Conservation (phyloP, 331 rosid species). For the Quercus tomentella region DNA sequence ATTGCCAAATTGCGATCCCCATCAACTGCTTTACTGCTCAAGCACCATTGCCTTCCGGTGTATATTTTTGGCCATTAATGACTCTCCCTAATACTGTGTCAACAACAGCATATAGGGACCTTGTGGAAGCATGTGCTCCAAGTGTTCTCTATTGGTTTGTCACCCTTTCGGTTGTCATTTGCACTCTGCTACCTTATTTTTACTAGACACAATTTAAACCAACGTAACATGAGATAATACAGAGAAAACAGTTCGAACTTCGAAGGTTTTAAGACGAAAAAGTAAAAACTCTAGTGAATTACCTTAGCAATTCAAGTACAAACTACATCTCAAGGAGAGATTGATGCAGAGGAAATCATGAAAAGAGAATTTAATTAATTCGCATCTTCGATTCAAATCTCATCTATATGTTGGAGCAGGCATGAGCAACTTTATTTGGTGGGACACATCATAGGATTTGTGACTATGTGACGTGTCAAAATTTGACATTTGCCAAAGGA, state of each 20-base stretch:
- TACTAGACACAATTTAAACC: constrained; percentile 65
- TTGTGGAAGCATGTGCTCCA: constrained; percentile 72
- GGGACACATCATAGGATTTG: too few relatives aligned
- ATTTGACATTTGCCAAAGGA: too few relatives aligned
- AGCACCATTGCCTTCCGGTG: constrained; percentile 76
- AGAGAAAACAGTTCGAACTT: constrained; percentile 31
- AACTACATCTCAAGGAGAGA: constrained; percentile 38
- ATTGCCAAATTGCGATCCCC: constrained; percentile 57
- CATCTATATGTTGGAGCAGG: too few relatives aligned
- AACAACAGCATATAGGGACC: constrained; percentile 64
- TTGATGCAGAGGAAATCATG: constrained; percentile 45
- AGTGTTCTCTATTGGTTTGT: constrained; percentile 69
- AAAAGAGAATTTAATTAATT: neutral
- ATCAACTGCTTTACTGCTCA: constrained; percentile 90
- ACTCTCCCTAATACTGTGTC: constrained; percentile 57
- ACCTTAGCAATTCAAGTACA: constrained; percentile 34
- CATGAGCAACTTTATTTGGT: too few relatives aligned
- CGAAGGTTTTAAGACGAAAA: constrained; percentile 20
- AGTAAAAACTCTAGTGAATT: constrained; percentile 31
- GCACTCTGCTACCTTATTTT: constrained; percentile 20
- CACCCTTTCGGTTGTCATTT: constrained; percentile 51
- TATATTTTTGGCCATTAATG: constrained; percentile 54
- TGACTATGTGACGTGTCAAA: too few relatives aligned
- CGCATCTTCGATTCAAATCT: too few relatives aligned
- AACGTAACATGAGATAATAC: constrained; percentile 73